These are phyloP conservation scores for Beta macrorhiza DNA, from an alignment of 179 eudicot species.

Conservation along the genomic window DNA sequence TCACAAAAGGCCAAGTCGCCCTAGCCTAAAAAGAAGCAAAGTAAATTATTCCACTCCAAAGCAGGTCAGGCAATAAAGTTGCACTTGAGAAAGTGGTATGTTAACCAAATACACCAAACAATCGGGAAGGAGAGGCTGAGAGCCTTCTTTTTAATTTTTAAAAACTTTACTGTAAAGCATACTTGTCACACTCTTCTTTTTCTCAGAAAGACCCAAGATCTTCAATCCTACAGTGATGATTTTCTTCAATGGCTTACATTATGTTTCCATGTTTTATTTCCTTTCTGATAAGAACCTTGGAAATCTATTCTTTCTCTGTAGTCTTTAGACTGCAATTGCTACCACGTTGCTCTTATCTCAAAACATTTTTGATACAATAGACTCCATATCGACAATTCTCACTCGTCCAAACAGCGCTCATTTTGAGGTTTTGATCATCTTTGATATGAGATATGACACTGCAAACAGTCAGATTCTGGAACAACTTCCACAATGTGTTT, in stretches of 20 bases:
- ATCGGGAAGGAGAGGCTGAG: no score
- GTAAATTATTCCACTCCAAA: not conserved
- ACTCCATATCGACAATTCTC: not conserved
- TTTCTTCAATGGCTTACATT: not conserved
- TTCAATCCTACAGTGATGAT: not conserved
- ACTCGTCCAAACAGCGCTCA: not conserved
- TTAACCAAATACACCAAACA: not conserved
- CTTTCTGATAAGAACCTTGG: not conserved
- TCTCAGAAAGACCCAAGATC: not conserved
- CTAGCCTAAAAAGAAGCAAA: not conserved
- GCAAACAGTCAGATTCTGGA: not conserved
- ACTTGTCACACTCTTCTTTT: not conserved
- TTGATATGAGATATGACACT: no score
- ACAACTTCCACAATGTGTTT: no score
- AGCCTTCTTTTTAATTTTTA: no score
- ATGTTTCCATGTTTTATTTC: no score
- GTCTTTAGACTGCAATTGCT: no score
- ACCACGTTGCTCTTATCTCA: no score
- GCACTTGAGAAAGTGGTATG: not conserved
- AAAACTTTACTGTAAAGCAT: not conserved
- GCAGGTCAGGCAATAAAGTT: not conserved
- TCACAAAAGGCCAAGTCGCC: not conserved
- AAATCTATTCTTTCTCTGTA: no score
- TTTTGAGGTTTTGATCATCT: no score
- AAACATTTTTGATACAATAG: not conserved